phyloP scores from a whole-genome alignment of 2,329 filamentous ascomycete species.

The Grosmannia clavigera region DNA sequence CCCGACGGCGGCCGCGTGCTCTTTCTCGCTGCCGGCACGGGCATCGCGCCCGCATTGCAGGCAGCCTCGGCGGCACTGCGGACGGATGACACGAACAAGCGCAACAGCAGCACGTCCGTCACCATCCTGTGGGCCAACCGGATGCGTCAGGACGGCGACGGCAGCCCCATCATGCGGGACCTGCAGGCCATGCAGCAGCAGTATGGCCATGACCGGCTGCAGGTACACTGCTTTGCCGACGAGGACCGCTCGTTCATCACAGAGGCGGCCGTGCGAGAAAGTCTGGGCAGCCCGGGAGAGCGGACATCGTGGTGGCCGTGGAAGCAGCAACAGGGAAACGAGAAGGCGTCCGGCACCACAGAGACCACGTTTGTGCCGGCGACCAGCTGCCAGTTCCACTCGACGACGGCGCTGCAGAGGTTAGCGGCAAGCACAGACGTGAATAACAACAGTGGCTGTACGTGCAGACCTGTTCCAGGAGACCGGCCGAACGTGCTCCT shows the following conservation, averaged over 20 bases:
- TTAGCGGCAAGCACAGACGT: conserved; percentile 2
- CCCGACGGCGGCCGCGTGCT: conserved; percentile 39
- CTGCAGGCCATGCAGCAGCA: conserved; percentile 53
- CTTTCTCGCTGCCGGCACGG: conserved; percentile 86
- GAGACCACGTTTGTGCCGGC: too few relatives aligned
- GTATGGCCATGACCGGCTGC: conserved; percentile 40
- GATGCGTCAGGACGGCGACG: conserved; percentile 46
- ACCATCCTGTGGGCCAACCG: conserved; percentile 77
- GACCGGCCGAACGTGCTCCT: conserved; percentile 51
- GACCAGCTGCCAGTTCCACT: conserved; percentile 17
- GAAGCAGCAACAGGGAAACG: background rate
- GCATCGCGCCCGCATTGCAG: conserved; percentile 82
- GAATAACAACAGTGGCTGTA: background rate
- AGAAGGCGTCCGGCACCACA: too few relatives aligned
- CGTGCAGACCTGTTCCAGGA: conserved; percentile 16
- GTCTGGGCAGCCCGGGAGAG: conserved; percentile 2
- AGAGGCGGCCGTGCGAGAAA: conserved; percentile 30
- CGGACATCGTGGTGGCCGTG: background rate
- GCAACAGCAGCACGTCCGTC: conserved; percentile 23
- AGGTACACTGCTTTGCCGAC: conserved; percentile 68
- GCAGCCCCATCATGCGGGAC: conserved; percentile 41
- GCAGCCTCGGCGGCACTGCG: conserved; percentile 51
- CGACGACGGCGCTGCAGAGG: conserved; percentile 16
- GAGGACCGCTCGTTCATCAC: conserved; percentile 59
- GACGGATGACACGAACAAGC: conserved; percentile 5